Conservation (phyloP, 306 rosid genomes). For the Delonix regia region DNA sequence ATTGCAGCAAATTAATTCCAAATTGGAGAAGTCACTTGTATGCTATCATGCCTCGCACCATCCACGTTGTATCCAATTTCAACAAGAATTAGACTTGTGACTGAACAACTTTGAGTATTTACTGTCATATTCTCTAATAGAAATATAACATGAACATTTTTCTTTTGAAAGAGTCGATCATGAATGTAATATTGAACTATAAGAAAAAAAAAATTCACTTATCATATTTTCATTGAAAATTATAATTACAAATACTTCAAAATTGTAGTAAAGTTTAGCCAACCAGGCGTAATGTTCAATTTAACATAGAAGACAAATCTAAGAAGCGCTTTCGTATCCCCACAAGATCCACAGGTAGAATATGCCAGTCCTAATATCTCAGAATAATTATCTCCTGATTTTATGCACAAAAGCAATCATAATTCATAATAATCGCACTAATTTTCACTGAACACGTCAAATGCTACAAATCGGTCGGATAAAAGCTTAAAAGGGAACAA, state of each 20-base stretch:
- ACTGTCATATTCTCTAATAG: too few species aligned
- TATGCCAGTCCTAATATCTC: conserved; percentile 17
- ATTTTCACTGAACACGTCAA: neutral
- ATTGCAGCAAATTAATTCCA: neutral
- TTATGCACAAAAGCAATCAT: neutral
- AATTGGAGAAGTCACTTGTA: neutral
- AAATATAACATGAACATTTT: too few species aligned
- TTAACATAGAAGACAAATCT: neutral
- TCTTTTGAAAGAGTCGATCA: too few species aligned
- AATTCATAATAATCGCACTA: neutral
- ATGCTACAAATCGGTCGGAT: neutral
- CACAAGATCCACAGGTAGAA: neutral
- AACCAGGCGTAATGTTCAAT: conserved; percentile 5
- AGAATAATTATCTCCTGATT: neutral
- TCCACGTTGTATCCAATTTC: conserved; percentile 33
- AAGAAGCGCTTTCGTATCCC: neutral
- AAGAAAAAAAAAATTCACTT: too few species aligned
- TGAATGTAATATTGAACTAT: too few species aligned
- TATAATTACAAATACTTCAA: too few species aligned
- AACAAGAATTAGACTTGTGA: neutral
- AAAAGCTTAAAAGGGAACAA: conserved; percentile 5
- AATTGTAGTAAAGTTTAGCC: neutral
- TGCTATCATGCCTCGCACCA: conserved; percentile 34
- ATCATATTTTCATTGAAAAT: too few species aligned
- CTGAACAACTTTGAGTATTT: too few species aligned